Evolutionary conservation across 192 early-diverging fungal genomes (phyloP).

Genomic region (Phlyctochytrium planicorne): DNA sequence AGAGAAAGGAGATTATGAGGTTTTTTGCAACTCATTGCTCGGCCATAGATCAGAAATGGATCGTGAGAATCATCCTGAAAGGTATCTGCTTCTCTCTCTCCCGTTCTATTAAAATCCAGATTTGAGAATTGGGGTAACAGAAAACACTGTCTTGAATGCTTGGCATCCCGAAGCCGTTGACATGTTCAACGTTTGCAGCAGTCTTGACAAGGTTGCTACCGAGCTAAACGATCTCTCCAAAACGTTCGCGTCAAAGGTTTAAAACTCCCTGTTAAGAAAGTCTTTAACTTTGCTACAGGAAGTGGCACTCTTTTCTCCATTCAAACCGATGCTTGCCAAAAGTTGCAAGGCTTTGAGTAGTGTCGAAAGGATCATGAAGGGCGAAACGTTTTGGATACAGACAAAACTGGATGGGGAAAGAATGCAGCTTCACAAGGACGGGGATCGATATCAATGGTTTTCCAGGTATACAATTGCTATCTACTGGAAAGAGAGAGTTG

Average conservation of each 20-base stretch:
- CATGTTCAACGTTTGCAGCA: conserved; percentile 64
- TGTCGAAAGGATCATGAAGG: conserved; percentile 46
- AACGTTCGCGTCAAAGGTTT: not conserved
- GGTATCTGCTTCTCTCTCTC: conserved; percentile 29
- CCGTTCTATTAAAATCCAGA: conserved; percentile 36
- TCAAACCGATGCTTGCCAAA: conserved; percentile 69
- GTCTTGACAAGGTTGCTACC: conserved; percentile 55
- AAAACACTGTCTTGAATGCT: conserved; percentile 61
- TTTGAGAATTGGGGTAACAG: conserved; percentile 70
- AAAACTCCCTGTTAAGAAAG: not conserved
- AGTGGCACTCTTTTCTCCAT: conserved; percentile 57
- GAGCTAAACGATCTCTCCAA: conserved; percentile 53
- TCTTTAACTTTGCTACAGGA: conserved; percentile 24
- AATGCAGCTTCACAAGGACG: conserved; percentile 66
- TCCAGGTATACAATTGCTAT: conserved; percentile 29
- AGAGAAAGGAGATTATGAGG: conserved; percentile 47
- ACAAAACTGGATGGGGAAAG: conserved; percentile 84
- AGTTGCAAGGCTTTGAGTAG: conserved; percentile 46
- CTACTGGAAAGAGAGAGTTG: too few species aligned
- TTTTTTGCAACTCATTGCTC: conserved; percentile 59
- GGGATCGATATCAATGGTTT: conserved; percentile 55
- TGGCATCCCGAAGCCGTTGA: conserved; percentile 73
- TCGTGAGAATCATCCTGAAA: conserved; percentile 73
- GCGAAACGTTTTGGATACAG: conserved; percentile 69
- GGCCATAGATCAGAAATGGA: conserved; percentile 72